Evolutionary conservation across 2,329 filamentous ascomycete species (phyloP).

Genomic region (Stylonectria norvegica): DNA sequence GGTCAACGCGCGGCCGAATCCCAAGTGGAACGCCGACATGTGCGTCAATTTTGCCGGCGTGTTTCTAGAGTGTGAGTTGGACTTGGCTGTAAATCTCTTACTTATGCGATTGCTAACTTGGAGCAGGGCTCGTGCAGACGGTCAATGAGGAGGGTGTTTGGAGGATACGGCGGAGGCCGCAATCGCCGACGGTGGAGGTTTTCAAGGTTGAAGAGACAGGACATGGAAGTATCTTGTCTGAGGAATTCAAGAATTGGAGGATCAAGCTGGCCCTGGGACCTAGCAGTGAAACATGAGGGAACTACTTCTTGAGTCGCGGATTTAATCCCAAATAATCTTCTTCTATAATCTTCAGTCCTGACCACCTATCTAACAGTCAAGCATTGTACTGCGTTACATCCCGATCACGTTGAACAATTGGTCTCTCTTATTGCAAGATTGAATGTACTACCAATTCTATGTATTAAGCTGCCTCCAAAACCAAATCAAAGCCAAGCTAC

Average conservation of each 20-base stretch:
- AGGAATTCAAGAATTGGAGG: slow-evolving; percentile 74
- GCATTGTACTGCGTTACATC: too few relatives aligned
- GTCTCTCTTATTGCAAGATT: too few relatives aligned
- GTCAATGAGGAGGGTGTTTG: slow-evolving; percentile 74
- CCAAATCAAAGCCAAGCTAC: neutral
- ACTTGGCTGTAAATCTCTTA: neutral
- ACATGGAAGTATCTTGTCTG: slow-evolving; percentile 71
- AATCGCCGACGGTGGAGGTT: slow-evolving; percentile 66
- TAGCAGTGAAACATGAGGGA: slow-evolving; percentile 13
- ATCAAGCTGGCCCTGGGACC: slow-evolving; percentile 49
- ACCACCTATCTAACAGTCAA: slow-evolving; percentile 11
- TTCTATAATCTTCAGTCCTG: too few relatives aligned
- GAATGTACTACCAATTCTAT: too few relatives aligned
- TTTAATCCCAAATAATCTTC: neutral
- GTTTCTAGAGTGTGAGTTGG: slow-evolving; percentile 73
- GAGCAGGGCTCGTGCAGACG: slow-evolving; percentile 58
- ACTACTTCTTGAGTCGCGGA: neutral
- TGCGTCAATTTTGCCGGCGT: slow-evolving; percentile 85
- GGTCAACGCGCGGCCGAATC: slow-evolving; percentile 63
- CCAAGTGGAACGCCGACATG: slow-evolving; percentile 84
- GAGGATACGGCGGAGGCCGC: slow-evolving; percentile 67
- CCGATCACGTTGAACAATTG: too few relatives aligned
- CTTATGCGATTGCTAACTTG: slow-evolving; percentile 14
- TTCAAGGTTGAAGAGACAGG: slow-evolving; percentile 67
- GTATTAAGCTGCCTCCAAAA: slow-evolving; percentile 13